A percentile compares a stretch with the other conserved stretches of the same genome.
phyloP scores from a whole-genome alignment of 345 rosid genomes.

The Dovyalis caffra region DNA sequence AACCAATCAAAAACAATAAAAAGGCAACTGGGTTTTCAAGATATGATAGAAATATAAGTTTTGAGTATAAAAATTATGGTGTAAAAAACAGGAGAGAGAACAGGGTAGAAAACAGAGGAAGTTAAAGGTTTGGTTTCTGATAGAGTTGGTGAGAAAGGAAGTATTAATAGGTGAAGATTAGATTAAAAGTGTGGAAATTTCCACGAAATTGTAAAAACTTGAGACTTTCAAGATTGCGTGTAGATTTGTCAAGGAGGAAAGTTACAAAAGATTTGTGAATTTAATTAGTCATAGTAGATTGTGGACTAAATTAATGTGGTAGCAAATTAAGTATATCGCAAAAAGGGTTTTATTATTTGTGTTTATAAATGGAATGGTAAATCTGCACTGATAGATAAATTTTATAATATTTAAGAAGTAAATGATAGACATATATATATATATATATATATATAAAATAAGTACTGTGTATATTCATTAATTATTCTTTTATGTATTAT shows the following conservation, averaged over 20 bases:
- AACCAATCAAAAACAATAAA: not conserved
- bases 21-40: slow-evolving; percentile 16
- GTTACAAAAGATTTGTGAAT: not conserved
- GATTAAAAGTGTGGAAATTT: slow-evolving; percentile 38
- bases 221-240: slow-evolving; percentile 43
- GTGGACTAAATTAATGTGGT: not conserved
- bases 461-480: no score
- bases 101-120: not conserved
- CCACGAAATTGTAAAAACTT: slow-evolving; percentile 36
- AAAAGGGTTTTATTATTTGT: not conserved
- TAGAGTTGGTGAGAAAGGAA: slow-evolving; percentile 1
- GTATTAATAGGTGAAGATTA: slow-evolving; percentile 22
- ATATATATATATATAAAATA: no score
- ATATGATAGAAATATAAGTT: not conserved
- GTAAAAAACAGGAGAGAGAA: not conserved
- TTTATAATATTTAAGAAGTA: no score
- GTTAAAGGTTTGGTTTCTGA: not conserved
- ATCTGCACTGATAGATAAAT: no score
- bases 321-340: not conserved
- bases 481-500: no score
- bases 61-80: not conserved
- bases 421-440: no score
- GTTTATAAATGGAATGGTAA: not conserved
- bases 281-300: not conserved
- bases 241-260: slow-evolving; percentile 47